Evolutionary conservation across 108 stramenopile genomes (phyloP).

Genomic region (Skeletonema costatum): DNA sequence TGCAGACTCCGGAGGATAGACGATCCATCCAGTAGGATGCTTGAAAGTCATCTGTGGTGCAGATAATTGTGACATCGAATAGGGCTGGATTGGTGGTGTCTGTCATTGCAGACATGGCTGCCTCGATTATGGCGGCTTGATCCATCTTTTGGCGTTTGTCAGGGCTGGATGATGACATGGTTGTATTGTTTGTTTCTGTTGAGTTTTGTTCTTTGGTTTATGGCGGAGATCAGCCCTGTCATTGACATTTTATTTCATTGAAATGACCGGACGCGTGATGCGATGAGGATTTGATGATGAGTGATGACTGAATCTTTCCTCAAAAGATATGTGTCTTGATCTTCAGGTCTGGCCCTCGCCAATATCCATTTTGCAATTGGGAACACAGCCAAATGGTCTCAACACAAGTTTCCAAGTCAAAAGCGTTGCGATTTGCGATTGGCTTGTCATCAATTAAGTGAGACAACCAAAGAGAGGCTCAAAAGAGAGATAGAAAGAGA

Average conservation of each 20-base stretch:
- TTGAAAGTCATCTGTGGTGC: conserved; percentile 94
- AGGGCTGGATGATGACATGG: conserved; percentile 22
- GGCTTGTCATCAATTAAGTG: too few relatives aligned
- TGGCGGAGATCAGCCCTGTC: background rate
- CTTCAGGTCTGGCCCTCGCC: too few relatives aligned
- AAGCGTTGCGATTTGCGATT: too few relatives aligned
- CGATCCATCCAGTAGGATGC: conserved; percentile 98
- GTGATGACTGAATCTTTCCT: too few relatives aligned
- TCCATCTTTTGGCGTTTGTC: conserved; percentile 16
- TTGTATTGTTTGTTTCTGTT: background rate
- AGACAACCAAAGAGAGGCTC: background rate
- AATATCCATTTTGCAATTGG: too few relatives aligned
- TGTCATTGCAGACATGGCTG: conserved; percentile 82
- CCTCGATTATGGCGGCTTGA: conserved; percentile 54
- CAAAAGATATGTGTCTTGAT: too few relatives aligned
- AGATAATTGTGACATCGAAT: conserved; percentile 96
- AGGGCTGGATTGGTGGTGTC: conserved; percentile 47
- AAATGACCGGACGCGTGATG: too few relatives aligned
- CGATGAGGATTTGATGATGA: too few relatives aligned
- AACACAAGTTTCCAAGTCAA: background rate
- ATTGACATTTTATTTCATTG: too few relatives aligned
- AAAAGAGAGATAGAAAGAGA: background rate
- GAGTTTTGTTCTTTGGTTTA: background rate
- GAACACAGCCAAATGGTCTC: too few relatives aligned
- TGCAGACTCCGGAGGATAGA: conserved; percentile 69